Conservation (phyloP, 306 rosid genomes). For the Psophocarpus tetragonolobus region DNA sequence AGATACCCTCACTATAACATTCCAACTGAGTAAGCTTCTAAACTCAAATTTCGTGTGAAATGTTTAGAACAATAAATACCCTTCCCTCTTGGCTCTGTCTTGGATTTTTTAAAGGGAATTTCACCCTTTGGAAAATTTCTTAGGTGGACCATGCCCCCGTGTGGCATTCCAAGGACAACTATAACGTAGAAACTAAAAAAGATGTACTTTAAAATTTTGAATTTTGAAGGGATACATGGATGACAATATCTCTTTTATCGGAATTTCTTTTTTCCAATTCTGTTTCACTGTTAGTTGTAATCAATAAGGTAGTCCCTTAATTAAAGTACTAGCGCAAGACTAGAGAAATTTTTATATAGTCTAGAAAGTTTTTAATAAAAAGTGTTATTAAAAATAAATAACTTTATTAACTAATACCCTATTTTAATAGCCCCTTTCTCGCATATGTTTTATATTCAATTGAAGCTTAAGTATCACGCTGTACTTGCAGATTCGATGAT, state of each 20-base stretch:
- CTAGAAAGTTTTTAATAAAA: no score
- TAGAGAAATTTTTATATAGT: neutral
- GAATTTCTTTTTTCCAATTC: no score
- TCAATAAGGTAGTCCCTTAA: neutral
- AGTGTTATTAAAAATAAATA: no score
- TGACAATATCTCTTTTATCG: neutral
- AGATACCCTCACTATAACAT: constrained; percentile 57
- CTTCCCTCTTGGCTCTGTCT: neutral
- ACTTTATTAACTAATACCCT: no score
- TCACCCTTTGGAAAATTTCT: neutral
- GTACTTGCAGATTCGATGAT: constrained; percentile 55
- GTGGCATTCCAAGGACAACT: neutral
- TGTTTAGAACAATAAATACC: neutral
- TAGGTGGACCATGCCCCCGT: neutral
- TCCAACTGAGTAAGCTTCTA: constrained; percentile 60
- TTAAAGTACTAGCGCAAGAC: neutral
- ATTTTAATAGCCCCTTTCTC: neutral
- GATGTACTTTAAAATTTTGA: neutral
- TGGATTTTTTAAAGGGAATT: neutral
- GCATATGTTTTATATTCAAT: neutral
- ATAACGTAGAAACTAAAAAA: neutral
- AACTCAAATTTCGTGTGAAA: neutral
- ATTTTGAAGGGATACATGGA: neutral
- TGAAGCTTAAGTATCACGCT: neutral
- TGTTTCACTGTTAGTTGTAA: no score